Percentiles rank a stretch among this genome's conserved stretches.
Conservation (phyloP, 148 eudicot species). For the Selenicereus undatus region DNA sequence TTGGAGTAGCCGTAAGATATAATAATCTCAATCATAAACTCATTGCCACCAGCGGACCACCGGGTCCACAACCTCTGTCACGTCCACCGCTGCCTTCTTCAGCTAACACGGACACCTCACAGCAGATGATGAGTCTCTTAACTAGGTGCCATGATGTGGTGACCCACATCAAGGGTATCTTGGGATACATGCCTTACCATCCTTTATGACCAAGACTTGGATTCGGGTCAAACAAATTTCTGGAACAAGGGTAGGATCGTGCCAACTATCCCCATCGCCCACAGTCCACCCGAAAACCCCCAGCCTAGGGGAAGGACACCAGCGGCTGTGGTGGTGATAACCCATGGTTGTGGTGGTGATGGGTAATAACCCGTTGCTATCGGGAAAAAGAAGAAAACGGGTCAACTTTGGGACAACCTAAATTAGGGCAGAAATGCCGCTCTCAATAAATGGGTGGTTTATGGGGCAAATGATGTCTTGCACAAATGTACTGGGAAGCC, state of each 20-base stretch:
- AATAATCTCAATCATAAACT: conserved; percentile 21
- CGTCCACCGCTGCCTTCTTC: background rate
- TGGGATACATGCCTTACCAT: conserved; percentile 73
- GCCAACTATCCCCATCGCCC: background rate
- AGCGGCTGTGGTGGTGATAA: background rate
- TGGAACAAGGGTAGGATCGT: background rate
- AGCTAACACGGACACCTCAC: conserved; percentile 44
- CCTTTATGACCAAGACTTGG: conserved; percentile 34
- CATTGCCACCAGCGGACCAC: background rate
- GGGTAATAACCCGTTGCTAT: background rate
- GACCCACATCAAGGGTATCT: conserved; percentile 34
- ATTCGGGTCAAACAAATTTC: background rate
- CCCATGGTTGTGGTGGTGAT: background rate
- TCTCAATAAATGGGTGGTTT: background rate
- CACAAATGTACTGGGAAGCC: background rate
- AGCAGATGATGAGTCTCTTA: conserved; percentile 59
- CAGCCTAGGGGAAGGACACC: background rate
- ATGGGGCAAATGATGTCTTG: background rate
- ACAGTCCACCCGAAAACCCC: background rate
- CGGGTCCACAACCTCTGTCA: background rate
- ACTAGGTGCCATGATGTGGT: conserved; percentile 64
- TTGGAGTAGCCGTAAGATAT: conserved; percentile 28
- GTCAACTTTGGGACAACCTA: background rate
- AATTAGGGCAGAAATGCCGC: background rate
- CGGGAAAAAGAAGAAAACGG: background rate